Conservation (phyloP, 257 asterid species). For the Plantago elongata region DNA sequence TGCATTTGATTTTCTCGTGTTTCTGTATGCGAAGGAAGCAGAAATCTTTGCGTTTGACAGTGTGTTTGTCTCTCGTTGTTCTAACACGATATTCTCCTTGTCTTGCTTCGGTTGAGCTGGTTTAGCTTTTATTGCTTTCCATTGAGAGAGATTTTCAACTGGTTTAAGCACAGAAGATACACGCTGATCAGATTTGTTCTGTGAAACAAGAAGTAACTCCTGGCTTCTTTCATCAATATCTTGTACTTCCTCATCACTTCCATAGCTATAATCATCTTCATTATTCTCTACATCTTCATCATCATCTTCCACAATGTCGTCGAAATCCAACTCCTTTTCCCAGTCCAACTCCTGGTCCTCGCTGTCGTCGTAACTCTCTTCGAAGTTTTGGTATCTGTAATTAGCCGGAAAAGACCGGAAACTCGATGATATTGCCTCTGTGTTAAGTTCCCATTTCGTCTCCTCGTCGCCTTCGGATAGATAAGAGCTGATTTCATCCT, state of each 20-base stretch:
- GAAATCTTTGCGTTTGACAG: constrained; percentile 4
- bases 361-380: constrained; percentile 40
- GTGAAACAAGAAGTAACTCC: not conserved
- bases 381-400: constrained; percentile 58
- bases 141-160: constrained; percentile 63
- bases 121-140: constrained; percentile 59
- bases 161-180: constrained; percentile 56
- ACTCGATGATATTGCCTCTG: constrained; percentile 22
- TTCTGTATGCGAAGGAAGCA: constrained; percentile 13
- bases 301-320: constrained; percentile 29
- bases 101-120: constrained; percentile 28
- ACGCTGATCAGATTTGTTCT: constrained; percentile 17
- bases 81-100: constrained; percentile 35
- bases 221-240: constrained; percentile 4
- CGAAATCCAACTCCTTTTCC: constrained; percentile 33
- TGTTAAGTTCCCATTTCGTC: constrained; percentile 33
- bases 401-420: constrained; percentile 30
- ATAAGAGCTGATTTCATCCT: constrained; percentile 27
- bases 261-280: constrained; percentile 1
- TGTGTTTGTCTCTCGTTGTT: constrained; percentile 21
- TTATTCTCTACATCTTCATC: constrained; percentile 24
- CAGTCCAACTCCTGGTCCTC: constrained; percentile 40
- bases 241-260: constrained; percentile 15
- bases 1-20: constrained; percentile 11
- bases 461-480: constrained; percentile 38